phyloP scores from a whole-genome alignment of 2,329 filamentous ascomycete genomes.

The Trichophyton simii region DNA sequence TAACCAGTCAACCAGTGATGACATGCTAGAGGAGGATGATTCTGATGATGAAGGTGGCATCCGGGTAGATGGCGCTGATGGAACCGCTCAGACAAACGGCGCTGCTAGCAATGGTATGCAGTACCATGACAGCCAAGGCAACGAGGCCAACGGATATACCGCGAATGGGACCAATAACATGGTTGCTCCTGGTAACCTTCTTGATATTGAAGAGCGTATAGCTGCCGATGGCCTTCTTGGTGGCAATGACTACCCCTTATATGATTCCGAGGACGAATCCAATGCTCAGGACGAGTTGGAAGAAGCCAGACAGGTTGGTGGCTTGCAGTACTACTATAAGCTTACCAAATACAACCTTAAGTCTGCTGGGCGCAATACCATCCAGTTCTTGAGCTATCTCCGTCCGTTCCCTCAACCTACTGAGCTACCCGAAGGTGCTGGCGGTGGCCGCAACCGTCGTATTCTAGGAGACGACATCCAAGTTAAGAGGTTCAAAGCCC shows the following conservation, averaged over 20 bases:
- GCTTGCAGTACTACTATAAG: constrained; percentile 59
- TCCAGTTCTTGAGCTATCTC: constrained; percentile 38
- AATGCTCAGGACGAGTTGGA: constrained; percentile 63
- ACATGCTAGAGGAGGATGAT: constrained; percentile 59
- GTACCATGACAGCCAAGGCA: constrained; percentile 40
- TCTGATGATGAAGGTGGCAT: constrained; percentile 50
- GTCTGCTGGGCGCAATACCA: constrained; percentile 34
- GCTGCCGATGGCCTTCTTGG: constrained; percentile 45
- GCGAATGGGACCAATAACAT: constrained; percentile 38
- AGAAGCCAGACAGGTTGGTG: constrained; percentile 63
- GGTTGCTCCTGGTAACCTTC: constrained; percentile 33
- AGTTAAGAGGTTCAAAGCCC: constrained; percentile 46
- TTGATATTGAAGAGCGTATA: constrained; percentile 78
- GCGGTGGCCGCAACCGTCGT: constrained; percentile 22
- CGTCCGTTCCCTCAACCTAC: constrained; percentile 42
- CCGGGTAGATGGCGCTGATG: constrained; percentile 9
- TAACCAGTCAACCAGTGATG: constrained; percentile 63
- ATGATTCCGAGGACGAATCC: constrained; percentile 80
- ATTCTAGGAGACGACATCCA: constrained; percentile 34
- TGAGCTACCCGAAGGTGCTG: constrained; percentile 26
- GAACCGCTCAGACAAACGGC: constrained; percentile 16
- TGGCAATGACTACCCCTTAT: constrained; percentile 68
- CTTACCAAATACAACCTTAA: constrained; percentile 43
- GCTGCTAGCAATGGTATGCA: constrained; percentile 35
- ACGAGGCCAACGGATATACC: constrained; percentile 35